These are phyloP conservation scores for Kalanchoe fedtschenkoi DNA, from an alignment of 164 flowering plant species.

Conservation along the genomic window DNA sequence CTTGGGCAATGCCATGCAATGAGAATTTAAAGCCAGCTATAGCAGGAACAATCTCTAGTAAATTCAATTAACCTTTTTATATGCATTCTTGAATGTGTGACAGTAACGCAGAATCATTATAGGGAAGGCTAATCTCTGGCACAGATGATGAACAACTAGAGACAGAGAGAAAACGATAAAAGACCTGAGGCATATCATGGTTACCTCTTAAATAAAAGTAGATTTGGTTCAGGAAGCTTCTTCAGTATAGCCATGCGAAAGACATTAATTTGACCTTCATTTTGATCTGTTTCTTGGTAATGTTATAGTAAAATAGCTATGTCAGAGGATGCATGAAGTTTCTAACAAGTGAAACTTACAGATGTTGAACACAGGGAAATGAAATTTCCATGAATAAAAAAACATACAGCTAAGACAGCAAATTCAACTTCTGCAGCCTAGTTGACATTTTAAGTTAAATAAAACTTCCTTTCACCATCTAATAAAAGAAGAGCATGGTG, in stretches of 20 bases:
- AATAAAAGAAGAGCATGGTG: background rate
- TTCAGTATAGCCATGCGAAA: conserved; percentile 80
- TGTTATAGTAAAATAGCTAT: background rate
- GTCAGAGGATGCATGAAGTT: background rate
- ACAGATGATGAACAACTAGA: no score
- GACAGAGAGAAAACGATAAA: no score
- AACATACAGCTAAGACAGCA: background rate
- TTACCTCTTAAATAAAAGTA: conserved; percentile 81
- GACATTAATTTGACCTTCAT: conserved; percentile 68
- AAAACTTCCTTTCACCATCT: background rate
- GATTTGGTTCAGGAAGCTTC: conserved; percentile 92
- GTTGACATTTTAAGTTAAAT: background rate
- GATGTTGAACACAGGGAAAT: background rate
- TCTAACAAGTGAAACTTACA: background rate
- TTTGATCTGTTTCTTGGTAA: conserved; percentile 57
- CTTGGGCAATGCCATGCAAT: no score
- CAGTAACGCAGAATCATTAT: no score
- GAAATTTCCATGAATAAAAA: background rate
- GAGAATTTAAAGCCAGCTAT: no score
- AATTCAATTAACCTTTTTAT: no score
- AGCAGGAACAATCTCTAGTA: no score
- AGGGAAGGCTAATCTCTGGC: no score
- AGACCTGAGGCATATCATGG: background rate
- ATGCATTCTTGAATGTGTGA: no score
- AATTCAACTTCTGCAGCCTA: background rate